phyloP scores from a whole-genome alignment of 1,284 basidiomycete genomes.

The Wolfiporia cocos region DNA sequence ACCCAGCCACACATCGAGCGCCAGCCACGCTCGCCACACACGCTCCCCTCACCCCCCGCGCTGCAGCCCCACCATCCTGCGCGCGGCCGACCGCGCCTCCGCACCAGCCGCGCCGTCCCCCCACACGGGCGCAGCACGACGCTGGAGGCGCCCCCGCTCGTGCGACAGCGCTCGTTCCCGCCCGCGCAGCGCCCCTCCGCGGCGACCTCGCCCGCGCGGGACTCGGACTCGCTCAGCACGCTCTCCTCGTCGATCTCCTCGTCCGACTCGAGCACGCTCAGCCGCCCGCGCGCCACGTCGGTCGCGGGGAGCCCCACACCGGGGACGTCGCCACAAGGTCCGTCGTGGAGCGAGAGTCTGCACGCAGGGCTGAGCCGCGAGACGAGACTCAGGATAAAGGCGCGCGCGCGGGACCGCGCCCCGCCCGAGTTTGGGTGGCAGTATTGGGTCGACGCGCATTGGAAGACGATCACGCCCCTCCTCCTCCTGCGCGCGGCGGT shows the following conservation, averaged over 20 bases:
- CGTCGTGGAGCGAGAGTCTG: constrained; percentile 20
- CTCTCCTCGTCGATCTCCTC: constrained; percentile 13
- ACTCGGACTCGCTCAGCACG: constrained; percentile 9
- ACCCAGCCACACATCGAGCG: no score
- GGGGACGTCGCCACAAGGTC: constrained; percentile 11
- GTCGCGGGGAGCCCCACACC: constrained; percentile 10
- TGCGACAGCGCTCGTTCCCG: constrained; percentile 6
- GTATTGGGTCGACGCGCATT: constrained; percentile 21
- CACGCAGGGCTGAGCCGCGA: constrained; percentile 24
- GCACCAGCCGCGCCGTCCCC: not conserved
- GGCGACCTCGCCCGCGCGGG: no score
- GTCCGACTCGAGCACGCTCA: constrained; percentile 6
- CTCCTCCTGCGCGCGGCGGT: constrained; percentile 19
- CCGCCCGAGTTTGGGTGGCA: constrained; percentile 21
- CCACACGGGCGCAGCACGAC: constrained; percentile 1
- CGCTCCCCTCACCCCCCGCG: not conserved
- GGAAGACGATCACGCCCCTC: constrained; percentile 15
- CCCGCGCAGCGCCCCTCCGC: not conserved
- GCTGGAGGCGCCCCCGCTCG: constrained; percentile 1
- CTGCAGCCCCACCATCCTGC: not conserved
- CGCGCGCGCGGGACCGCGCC: constrained; percentile 21
- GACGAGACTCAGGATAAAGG: constrained; percentile 22
- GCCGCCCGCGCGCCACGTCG: not conserved
- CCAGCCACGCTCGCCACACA: not conserved
- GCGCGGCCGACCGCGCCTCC: not conserved